Base-by-base conservation (phyloP, 2,329 filamentous ascomycete genomes). In the Aspergillus sp. region DNA sequence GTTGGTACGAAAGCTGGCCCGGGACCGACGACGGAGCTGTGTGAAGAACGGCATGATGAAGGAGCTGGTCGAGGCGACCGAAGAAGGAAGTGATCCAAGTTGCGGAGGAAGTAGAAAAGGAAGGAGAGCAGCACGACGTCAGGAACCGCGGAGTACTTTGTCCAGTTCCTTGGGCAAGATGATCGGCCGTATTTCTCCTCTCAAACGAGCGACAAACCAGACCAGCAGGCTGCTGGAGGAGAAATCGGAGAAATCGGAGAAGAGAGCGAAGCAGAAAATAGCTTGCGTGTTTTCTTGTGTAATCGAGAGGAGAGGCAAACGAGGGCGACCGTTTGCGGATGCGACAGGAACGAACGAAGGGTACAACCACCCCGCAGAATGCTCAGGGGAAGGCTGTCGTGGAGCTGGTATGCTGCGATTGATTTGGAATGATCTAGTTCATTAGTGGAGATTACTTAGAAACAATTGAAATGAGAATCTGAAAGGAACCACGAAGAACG, bases 11-110 rank as follows among this genome's bases (percentile, higher is more conserved):
- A 92, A 89, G 80, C 87, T 92, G 61, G 87, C 85, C 74, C 83
- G 88, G 58, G 90, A 95, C 68, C 89, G 88, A 67, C 91, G 86
- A 68, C 91, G 89, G 58, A 96, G 78, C 71, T 89, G 87, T 76
- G 87, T 91, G 69, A 95, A 82, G 71, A 96, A 91, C 49, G 88
- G 74, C 80, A 82, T 82, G 55, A 53, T 60, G 55, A 60, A 57
- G 12, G 46, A 11, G 29, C 24, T 42, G 47, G 46, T 59, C 20
- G 55, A 20, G 31, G 10, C 29, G 32, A 54, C 20, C 22, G 51
- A 29, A 7, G 22, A 51, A 36, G 47, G 31, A 49, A 52, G 51
- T 9, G 45, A 47, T 20, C 45, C 45, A 24, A 47, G 22, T 24
- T 9, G 9, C 10, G 11, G 10, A 12, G 22, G 45, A 20, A 20